These are phyloP conservation scores for Colletotrichum limetticola DNA, from an alignment of 2,329 filamentous ascomycete genomes.

Conservation along the genomic window DNA sequence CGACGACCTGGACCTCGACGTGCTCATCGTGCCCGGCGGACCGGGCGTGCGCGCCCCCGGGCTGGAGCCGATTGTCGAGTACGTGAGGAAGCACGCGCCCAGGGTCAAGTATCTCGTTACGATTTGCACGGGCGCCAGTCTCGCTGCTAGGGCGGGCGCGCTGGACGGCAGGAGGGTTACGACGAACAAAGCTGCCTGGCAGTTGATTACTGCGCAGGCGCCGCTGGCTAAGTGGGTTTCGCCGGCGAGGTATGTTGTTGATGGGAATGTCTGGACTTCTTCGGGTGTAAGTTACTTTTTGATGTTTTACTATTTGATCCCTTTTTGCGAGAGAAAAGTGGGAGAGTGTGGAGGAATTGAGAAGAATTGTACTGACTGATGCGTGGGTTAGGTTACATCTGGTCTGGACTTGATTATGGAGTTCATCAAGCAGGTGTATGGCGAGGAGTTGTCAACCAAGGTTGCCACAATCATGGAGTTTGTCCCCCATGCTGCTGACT, in stretches of 20 bases:
- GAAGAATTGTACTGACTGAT: background rate
- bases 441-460: conserved; percentile 54
- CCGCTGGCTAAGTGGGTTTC: conserved; percentile 68
- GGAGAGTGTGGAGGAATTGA: background rate
- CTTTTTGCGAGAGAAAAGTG: background rate
- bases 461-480: conserved; percentile 66
- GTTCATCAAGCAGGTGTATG: conserved; percentile 57
- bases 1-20: conserved; percentile 64
- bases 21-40: conserved; percentile 75
- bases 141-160: conserved; percentile 68
- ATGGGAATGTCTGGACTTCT: conserved; percentile 75
- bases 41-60: conserved; percentile 55
- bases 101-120: conserved; percentile 67
- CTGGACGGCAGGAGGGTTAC: conserved; percentile 71
- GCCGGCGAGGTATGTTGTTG: conserved; percentile 71
- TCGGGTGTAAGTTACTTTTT: conserved; percentile 58
- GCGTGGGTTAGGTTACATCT: conserved; percentile 44
- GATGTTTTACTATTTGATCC: background rate
- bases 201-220: conserved; percentile 56
- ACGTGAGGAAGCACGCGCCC: conserved; percentile 51
- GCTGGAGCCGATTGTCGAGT: conserved; percentile 52
- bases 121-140: conserved; percentile 72
- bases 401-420: conserved; percentile 50
- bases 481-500: conserved; percentile 42
- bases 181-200: conserved; percentile 72